Conservation (phyloP, 495 filamentous ascomycete genomes). For the Daldinia childiae region DNA sequence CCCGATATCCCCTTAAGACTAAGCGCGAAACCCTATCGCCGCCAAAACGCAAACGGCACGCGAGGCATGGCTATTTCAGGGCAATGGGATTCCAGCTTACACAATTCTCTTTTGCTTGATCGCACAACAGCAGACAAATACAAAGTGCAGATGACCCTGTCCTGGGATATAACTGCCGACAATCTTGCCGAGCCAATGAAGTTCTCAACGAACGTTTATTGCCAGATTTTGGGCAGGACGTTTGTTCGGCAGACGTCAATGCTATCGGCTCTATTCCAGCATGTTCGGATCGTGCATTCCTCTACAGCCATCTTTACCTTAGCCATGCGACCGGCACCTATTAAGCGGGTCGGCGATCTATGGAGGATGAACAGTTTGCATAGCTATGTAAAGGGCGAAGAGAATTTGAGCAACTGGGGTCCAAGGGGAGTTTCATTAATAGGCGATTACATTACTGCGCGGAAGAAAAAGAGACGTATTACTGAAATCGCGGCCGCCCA, state of each 20-base stretch:
- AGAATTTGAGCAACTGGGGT: constrained; percentile 81
- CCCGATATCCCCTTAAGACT: constrained; percentile 82
- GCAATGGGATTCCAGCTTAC: constrained; percentile 96
- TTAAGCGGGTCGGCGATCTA: constrained; percentile 89
- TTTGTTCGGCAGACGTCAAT: constrained; percentile 86
- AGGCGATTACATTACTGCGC: constrained; percentile 77
- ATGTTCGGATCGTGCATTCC: constrained; percentile 84
- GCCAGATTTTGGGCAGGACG: constrained; percentile 84
- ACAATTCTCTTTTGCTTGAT: constrained; percentile 88
- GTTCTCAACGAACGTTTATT: constrained; percentile 79
- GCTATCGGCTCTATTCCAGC: constrained; percentile 87
- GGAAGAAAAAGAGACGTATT: constrained; percentile 73
- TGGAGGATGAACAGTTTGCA: constrained; percentile 97
- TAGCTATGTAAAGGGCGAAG: constrained; percentile 95
- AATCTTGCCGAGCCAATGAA: constrained; percentile 83
- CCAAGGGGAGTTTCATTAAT: constrained; percentile 90
- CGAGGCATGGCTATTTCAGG: constrained; percentile 84
- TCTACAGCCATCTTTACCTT: constrained; percentile 86
- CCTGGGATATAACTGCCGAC: constrained; percentile 81
- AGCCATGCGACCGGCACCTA: constrained; percentile 83
- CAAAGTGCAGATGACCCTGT: constrained; percentile 84
- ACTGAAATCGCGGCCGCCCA: constrained; percentile 84
- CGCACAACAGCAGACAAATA: constrained; percentile 90
- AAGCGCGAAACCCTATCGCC: constrained; percentile 75
- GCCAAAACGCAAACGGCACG: constrained; percentile 88